Percentiles rank a stretch among this genome's conserved stretches.
phyloP scores from a whole-genome alignment of 2,329 filamentous ascomycete species.

The Zymoseptoria crescenta region DNA sequence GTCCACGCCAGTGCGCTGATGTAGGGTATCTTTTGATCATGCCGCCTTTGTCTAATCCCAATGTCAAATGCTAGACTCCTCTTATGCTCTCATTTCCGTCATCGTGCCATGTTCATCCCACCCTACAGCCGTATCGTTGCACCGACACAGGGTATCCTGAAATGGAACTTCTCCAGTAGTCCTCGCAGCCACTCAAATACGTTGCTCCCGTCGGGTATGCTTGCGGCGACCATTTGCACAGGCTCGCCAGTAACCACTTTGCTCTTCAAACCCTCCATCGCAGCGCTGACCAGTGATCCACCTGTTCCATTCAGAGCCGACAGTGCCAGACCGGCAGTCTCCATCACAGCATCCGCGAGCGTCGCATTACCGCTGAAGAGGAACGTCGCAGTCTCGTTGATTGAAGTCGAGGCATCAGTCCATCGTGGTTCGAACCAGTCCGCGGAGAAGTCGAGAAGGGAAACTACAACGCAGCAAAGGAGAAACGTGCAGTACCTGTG shows the following conservation, averaged over 20 bases:
- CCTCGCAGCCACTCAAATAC: conserved; percentile 82
- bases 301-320: conserved; percentile 61
- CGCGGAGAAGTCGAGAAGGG: conserved; percentile 85
- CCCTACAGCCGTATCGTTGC: conserved; percentile 55
- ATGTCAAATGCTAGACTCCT: conserved; percentile 1
- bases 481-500: conserved; percentile 80
- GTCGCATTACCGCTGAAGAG: conserved; percentile 27
- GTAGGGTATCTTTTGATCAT: background rate
- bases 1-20: background rate
- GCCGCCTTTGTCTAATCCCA: background rate
- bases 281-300: conserved; percentile 56
- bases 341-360: conserved; percentile 48
- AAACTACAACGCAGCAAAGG: conserved; percentile 87
- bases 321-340: conserved; percentile 50
- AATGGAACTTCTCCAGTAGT: conserved; percentile 73
- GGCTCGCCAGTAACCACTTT: conserved; percentile 31
- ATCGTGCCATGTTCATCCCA: background rate
- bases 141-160: conserved; percentile 86
- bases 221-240: conserved; percentile 36
- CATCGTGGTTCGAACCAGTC: conserved; percentile 87
- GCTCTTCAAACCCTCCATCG: conserved; percentile 52
- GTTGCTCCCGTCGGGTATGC: conserved; percentile 44
- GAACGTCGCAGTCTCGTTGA: conserved; percentile 30
- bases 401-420: conserved; percentile 18
- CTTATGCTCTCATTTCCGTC: conserved; percentile 2